Evolutionary conservation across 176 grass and related monocot genomes (phyloP), one percentile per base, ranked within the genome.

Genomic region (Metroxylon sagu): DNA sequence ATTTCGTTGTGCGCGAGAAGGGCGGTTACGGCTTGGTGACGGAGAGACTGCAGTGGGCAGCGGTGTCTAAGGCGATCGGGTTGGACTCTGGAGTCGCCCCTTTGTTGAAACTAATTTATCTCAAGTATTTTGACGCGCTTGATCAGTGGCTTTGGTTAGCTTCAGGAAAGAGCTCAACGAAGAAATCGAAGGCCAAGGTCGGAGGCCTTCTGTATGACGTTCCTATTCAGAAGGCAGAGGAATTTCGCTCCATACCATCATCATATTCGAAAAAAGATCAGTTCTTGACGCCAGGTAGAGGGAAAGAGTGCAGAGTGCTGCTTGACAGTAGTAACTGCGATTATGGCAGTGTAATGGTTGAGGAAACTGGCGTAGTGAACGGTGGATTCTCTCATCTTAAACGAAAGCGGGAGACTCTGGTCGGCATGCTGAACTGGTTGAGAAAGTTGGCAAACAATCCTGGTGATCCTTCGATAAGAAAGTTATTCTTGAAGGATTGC

Each of bases 41-140:
- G 48, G 50, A 19, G 28, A 54, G 16, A 14, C 66, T n/a, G 27
- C 57, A 5, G 27, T 89, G 81, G 86, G 67, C 19, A 3, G 63
- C 70, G 2, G 86, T 79, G 35, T 53, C 78, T 18, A 57, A 78
- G 60, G 76, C 77, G 21, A 25, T 58, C 29, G 60, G 73, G 49
- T 57, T 81, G 19, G 74, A 77, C 1, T 52, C 54, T 8, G 18
- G 18, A 50, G 31, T 74, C 27, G 74, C 70, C 8, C 48, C 77
- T 14, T 63, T 74, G 1, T 18, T 89, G 25, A 89, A 81, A 74
- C 50, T 85, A 12, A 31, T 89, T 19, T 89, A 75, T 54, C 43
- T 55, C 48, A 89, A 81, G 77, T 85, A 89, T 58, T 71, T 89
- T 14, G 66, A 64, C 6, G 71, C 71, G 49, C 31, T 89, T 3